A percentile compares a stretch with the other conserved stretches of the same genome.
phyloP scores from a whole-genome alignment of 768 basidiomycete species.

The Kwoniella botswanensis region DNA sequence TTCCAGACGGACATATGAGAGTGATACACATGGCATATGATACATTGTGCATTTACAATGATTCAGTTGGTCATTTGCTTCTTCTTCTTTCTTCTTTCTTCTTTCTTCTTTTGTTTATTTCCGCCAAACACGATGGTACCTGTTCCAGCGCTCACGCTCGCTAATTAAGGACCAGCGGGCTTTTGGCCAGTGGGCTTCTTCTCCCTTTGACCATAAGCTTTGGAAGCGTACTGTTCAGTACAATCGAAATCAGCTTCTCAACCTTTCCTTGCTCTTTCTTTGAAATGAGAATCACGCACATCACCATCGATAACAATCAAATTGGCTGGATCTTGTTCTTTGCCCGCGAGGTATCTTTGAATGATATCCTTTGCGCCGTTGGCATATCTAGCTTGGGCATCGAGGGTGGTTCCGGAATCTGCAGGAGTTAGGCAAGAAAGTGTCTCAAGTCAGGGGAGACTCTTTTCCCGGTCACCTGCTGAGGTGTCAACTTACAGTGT shows the following conservation, averaged over 20 bases:
- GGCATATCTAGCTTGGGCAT: conserved; percentile 87
- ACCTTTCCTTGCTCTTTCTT: neutral
- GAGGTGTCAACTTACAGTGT: conserved; percentile 36
- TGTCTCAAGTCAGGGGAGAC: conserved; percentile 1
- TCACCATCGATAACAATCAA: conserved; percentile 76
- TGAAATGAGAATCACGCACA: conserved; percentile 28
- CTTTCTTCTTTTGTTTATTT: too few relatives aligned
- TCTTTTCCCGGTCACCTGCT: too few relatives aligned
- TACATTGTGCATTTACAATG: neutral
- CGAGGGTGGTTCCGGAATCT: conserved; percentile 86
- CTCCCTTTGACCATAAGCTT: conserved; percentile 53
- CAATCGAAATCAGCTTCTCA: conserved; percentile 2
- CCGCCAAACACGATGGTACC: neutral
- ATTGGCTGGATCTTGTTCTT: conserved; percentile 76
- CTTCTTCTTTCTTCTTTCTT: too few relatives aligned
- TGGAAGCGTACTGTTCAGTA: conserved; percentile 43
- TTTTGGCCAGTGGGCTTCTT: conserved; percentile 32
- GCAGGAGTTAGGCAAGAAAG: neutral
- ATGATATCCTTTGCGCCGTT: conserved; percentile 57
- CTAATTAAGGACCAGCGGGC: conserved; percentile 23
- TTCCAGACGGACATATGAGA: neutral
- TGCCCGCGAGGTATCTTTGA: conserved; percentile 55
- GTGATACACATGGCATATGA: neutral
- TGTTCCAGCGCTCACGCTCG: neutral
- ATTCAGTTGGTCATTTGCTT: too few relatives aligned